Evolutionary conservation across 2,329 filamentous ascomycete genomes (phyloP), one percentile per base, ranked within the genome.

Genomic region (Fusarium multiceps): DNA sequence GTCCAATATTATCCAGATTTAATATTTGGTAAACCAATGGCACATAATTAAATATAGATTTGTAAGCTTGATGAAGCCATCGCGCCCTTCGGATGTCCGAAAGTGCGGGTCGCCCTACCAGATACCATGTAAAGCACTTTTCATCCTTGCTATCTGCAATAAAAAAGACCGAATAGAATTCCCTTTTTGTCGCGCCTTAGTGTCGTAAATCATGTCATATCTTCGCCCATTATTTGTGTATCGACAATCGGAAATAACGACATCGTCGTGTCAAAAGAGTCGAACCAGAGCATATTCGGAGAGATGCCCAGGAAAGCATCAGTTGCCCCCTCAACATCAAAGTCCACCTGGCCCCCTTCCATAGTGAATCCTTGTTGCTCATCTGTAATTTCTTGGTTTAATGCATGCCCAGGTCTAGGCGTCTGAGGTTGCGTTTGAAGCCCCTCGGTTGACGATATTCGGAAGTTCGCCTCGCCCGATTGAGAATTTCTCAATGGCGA

Each of bases 211-310:
- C 37, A 57, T 21, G 30, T 28, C 41, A 65, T 30, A 25, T 59
- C 62, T 4, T 51, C 40, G 2, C 60, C 62, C 51, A 65, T 65
- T 34, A 72, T 63, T 13, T 74, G 67, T 4, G 71, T 73, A 18
- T 75, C 73, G 2, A 74, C 71, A 3, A 74, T 74, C 0, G 73
- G 72, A 28, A 75, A 74, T 2, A 74, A 25, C 12, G 73, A 74
- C 61, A 74, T 74, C 2, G 71, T 72, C n/a, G 72, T 72, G 3
- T 72, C 73, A 46, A 74, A 75, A 7, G 73, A 68, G 25, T 74
- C 73, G 20, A 74, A 74, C 73, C 72, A 75, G 18, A 74, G 64
- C 63, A 74, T 65, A 16, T 73, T 74, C 4, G 73, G 73, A 2
- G 73, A 74, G 11, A 74, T 75, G 0, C 70, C 69, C 3, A 73